Conservation (phyloP, 306 rosid species). For the Albizia julibrissin region DNA sequence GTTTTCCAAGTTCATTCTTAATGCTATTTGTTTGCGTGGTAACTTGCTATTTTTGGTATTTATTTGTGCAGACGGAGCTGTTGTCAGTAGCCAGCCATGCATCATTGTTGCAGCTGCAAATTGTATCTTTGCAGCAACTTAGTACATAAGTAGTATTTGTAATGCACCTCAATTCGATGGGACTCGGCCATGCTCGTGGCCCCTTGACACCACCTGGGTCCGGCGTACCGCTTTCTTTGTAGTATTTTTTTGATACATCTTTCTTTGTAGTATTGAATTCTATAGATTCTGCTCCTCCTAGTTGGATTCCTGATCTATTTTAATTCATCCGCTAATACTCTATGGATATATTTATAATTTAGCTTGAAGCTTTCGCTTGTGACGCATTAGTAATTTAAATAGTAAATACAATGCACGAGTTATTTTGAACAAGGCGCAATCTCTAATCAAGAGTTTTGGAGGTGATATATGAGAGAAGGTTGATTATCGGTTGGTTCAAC, state of each 20-base stretch:
- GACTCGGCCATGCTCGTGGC: too few relatives aligned
- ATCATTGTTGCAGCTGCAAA: constrained; percentile 26
- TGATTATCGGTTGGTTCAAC: constrained; percentile 31
- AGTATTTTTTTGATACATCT: too few relatives aligned
- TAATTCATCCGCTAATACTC: neutral
- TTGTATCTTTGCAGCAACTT: constrained; percentile 26
- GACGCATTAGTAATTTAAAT: too few relatives aligned
- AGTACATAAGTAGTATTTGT: constrained; percentile 30
- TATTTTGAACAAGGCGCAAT: neutral
- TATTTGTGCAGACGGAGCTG: constrained; percentile 36
- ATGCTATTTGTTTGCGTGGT: constrained; percentile 8
- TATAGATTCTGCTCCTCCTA: too few relatives aligned
- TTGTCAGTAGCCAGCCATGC: constrained; percentile 9
- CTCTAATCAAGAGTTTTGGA: constrained; percentile 8
- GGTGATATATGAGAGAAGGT: constrained; percentile 57
- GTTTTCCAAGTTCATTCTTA: neutral
- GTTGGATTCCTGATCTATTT: neutral
- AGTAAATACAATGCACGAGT: neutral
- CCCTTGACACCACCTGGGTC: too few relatives aligned
- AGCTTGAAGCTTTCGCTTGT: too few relatives aligned
- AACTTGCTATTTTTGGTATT: constrained; percentile 3
- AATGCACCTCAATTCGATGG: neutral
- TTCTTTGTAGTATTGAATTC: too few relatives aligned
- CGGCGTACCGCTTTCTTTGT: too few relatives aligned
- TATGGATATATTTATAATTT: neutral